phyloP scores from a whole-genome alignment of 2,329 filamentous ascomycete species.

The Cladobotryum protrusum region DNA sequence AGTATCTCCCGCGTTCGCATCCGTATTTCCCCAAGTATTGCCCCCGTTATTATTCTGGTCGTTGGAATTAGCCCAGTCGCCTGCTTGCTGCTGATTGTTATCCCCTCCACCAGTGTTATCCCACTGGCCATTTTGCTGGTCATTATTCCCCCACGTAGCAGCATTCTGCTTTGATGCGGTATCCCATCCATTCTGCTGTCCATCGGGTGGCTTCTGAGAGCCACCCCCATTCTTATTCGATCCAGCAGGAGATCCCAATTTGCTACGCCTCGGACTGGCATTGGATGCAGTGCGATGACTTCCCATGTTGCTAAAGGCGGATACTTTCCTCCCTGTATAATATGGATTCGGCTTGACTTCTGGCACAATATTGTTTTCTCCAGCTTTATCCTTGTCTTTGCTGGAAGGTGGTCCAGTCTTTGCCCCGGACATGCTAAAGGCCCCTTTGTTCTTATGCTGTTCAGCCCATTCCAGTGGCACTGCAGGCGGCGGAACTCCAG shows the following conservation, averaged over 20 bases:
- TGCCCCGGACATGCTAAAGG: constrained; percentile 2
- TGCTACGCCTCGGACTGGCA: constrained; percentile 4
- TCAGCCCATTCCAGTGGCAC: constrained; percentile 1
- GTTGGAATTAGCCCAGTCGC: neutral
- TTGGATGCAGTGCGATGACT: constrained; percentile 8
- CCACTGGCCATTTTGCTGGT: constrained; percentile 2
- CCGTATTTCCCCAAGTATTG: neutral
- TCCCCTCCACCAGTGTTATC: neutral
- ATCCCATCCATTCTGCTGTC: neutral
- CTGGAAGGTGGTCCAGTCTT: neutral
- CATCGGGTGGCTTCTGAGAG: neutral
- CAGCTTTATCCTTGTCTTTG: constrained; percentile 1
- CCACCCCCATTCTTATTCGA: constrained; percentile 10
- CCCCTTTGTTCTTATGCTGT: constrained; percentile 2
- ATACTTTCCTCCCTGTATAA: constrained; percentile 7
- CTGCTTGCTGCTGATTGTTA: constrained; percentile 1
- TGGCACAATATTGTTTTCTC: constrained; percentile 13
- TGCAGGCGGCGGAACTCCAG: neutral
- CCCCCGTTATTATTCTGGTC: neutral
- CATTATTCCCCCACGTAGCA: constrained; percentile 7
- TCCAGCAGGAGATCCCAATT: constrained; percentile 2
- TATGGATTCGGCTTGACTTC: constrained; percentile 6
- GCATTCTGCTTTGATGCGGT: neutral
- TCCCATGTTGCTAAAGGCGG: constrained; percentile 17
- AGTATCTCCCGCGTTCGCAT: constrained; percentile 3